Evolutionary conservation across 306 rosid genomes (phyloP), one percentile per base, ranked within the genome.

Genomic region (Trichosanthes truncata): DNA sequence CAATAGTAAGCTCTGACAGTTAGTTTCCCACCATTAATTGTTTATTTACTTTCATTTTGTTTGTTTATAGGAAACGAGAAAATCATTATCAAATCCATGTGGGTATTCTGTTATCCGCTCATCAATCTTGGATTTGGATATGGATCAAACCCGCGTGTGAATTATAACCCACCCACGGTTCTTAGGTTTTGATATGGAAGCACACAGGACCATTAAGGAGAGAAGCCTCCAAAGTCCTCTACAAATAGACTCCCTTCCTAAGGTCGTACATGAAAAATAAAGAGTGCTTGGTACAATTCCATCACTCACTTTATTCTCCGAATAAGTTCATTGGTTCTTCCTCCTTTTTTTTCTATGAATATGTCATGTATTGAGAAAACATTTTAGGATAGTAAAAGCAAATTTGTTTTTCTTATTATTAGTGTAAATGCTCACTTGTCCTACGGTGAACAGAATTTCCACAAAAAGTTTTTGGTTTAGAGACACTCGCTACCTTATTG

Each of bases 1-100:
- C 87, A 89, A 83, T 78, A 82, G 80, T 36, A 77, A 71, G 82
- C 79, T 83, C 80, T 72, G 33, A 29, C 26, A 67, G 48, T 57
- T 56, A 74, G 56, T 74, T 48, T 48, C 78, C 43, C 45, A 46
- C 57, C 59, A 13, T 72, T 72, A 68, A 12, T 41, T 68, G 45
- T 68, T 67, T 67, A 40, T 40, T 67, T 33, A 63, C 23, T 14
- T 65, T 33, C 73, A 62, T 15, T 63, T 63, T 63, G 23, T 66
- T 40, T 20, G 23, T 67, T 20, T 13, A 43, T 69, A 69, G 5
- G 36, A 31, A 69, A 69, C 35, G 26, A 12, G 55, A 69, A 43
- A 69, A 43, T 40, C 76, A 0, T 25, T 68, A 29, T 6, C 74
- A 68, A 65, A 65, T 26, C 68, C 40, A 26, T 61, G 68, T 13